A percentile compares a stretch with the other conserved stretches of the same genome.
Conservation (phyloP, 2,329 filamentous ascomycete species). For the Diaporthe sp. region DNA sequence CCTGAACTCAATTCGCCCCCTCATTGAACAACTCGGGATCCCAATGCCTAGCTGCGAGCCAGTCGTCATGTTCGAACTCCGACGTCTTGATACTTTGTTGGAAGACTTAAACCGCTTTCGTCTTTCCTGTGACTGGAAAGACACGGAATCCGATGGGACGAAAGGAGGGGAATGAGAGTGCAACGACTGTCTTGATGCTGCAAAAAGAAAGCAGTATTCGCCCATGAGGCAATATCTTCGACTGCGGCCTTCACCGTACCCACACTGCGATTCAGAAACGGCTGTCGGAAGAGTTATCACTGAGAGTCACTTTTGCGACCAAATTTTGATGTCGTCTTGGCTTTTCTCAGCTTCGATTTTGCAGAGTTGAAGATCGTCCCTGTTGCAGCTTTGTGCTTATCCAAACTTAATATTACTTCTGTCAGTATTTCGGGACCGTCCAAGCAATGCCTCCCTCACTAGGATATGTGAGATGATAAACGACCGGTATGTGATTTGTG, state of each 20-base stretch:
- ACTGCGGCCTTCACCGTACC: too few species aligned
- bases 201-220: too few species aligned
- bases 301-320: neutral
- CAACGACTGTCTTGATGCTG: too few species aligned
- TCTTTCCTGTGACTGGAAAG: too few species aligned
- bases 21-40: neutral
- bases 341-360: neutral
- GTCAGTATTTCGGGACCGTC: neutral
- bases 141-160: too few species aligned
- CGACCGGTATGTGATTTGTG: neutral
- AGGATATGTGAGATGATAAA: neutral
- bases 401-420: too few species aligned
- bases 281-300: neutral
- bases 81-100: neutral
- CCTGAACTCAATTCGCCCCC: neutral
- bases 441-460: neutral
- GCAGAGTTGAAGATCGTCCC: neutral
- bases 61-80: neutral
- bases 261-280: too few species aligned
- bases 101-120: neutral
- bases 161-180: too few species aligned
- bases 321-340: neutral
- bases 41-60: neutral
- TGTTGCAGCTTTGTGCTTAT: neutral
- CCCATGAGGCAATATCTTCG: too few species aligned